Conservation (phyloP, 805 yeast species). For the Wickerhamiella spandovensis region DNA sequence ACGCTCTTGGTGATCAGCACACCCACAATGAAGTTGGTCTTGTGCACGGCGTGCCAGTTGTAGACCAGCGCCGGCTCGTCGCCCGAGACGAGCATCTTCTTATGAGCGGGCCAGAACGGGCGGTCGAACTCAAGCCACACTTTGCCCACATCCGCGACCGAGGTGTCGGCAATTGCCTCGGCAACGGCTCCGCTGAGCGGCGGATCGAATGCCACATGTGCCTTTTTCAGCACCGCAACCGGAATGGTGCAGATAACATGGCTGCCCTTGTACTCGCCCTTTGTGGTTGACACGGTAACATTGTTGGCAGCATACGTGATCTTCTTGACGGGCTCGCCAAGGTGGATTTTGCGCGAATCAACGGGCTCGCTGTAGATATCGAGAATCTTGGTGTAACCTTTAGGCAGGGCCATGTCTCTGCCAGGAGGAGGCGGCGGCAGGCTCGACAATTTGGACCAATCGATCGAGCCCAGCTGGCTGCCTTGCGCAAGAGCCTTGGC, state of each 20-base stretch:
- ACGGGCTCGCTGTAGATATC: conserved; percentile 10
- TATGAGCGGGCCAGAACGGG: conserved; percentile 48
- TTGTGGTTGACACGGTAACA: conserved; percentile 13
- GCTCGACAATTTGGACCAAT: neutral
- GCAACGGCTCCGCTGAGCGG: conserved; percentile 8
- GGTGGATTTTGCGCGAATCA: conserved; percentile 10
- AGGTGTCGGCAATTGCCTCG: conserved; percentile 9
- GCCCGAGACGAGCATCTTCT: conserved; percentile 38
- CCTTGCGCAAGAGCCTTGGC: conserved; percentile 8
- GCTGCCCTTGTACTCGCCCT: conserved; percentile 13
- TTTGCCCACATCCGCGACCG: conserved; percentile 53
- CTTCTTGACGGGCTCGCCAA: conserved; percentile 10
- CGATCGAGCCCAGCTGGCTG: conserved; percentile 8
- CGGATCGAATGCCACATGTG: conserved; percentile 15
- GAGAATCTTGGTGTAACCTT: conserved; percentile 15
- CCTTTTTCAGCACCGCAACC: conserved; percentile 14
- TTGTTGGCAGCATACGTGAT: conserved; percentile 7
- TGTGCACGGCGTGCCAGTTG: conserved; percentile 41
- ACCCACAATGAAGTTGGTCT: conserved; percentile 31
- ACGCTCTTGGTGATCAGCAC: conserved; percentile 55
- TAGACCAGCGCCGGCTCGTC: conserved; percentile 43
- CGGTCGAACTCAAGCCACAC: conserved; percentile 53
- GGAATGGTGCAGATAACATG: conserved; percentile 20
- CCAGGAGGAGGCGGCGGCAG: conserved; percentile 5
- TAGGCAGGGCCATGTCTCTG: conserved; percentile 18